Conservation (phyloP, 1,284 basidiomycete species). For the Kalmanozyma brasiliensis region DNA sequence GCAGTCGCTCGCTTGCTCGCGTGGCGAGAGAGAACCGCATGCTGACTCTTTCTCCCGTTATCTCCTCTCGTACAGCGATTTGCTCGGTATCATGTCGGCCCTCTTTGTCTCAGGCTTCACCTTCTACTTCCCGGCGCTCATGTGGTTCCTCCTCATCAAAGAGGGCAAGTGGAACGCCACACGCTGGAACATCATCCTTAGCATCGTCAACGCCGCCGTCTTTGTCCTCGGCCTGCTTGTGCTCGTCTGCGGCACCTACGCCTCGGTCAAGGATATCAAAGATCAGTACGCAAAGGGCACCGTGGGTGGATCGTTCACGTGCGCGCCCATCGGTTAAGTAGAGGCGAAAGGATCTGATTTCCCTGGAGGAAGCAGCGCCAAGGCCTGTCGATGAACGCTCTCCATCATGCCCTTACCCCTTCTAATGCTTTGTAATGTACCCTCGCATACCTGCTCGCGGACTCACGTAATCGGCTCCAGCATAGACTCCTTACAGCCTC, state of each 20-base stretch:
- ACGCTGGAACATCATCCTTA: conserved; percentile 43
- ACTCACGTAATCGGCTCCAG: neutral
- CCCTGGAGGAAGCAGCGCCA: too few species aligned
- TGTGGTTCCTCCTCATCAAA: conserved; percentile 56
- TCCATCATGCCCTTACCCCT: conserved; percentile 9
- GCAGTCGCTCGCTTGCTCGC: too few species aligned
- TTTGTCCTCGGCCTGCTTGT: conserved; percentile 52
- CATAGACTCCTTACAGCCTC: too few species aligned
- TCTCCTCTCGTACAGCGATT: too few species aligned
- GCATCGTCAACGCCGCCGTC: conserved; percentile 37
- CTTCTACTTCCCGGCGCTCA: conserved; percentile 70
- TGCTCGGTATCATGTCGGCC: conserved; percentile 51
- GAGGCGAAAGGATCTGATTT: too few species aligned
- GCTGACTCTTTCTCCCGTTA: too few species aligned
- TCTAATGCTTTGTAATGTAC: conserved; percentile 18
- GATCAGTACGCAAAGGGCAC: conserved; percentile 27
- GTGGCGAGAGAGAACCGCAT: too few species aligned
- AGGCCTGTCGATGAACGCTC: neutral
- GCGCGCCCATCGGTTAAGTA: conserved; percentile 30
- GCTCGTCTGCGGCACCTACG: conserved; percentile 52
- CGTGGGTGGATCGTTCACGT: conserved; percentile 45
- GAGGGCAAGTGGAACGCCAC: conserved; percentile 48
- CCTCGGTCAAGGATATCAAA: conserved; percentile 39
- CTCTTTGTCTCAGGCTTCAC: conserved; percentile 56
- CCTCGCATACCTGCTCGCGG: conserved; percentile 11